Base-by-base conservation (phyloP, 2,329 filamentous ascomycete species). In the Colletotrichum orbiculare region DNA sequence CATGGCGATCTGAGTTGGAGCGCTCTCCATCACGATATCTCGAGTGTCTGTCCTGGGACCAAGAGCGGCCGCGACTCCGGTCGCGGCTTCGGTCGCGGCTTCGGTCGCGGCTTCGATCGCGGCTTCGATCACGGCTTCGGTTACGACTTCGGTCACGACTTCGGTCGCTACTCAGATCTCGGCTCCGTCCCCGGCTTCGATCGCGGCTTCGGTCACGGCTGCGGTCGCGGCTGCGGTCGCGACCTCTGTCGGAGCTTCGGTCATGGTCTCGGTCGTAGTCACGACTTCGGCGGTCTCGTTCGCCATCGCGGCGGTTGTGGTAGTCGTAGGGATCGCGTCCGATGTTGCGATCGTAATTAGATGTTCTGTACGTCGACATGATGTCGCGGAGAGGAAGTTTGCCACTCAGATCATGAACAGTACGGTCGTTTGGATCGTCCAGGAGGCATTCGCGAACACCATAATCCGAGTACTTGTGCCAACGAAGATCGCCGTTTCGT, bases 191-290 rank as follows among this genome's bases (percentile, higher is more conserved):
- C 17, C 17, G 17, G 17, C 17, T 17, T 39, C 54, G 34, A 15
- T 49, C 52, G 25, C n/a, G 7, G n/a, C 49, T 45, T 15, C 15
- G 15, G 15, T 15, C 15, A 43, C 33, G 38, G 12, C 33, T 48
- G 13, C 59, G 15, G 8, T 6, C 13, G 8, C 52, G 41, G 38
- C 74, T 60, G 3, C 64, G 60, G 43, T 64, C 70, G 37, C 72
- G 60, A 46, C 68, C 66, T 17, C 54, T 35, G 53, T 55, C 49
- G 8, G 34, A 11, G 2, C 52, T 47, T n/a, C 54, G 55, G 25
- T 49, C 53, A 9, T 42, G 38, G 41, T 65, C 53, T 17, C 49
- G 50, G 35, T 54, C 48, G 6, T 17, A 38, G 38, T 64, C 55
- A 10, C 54, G 48, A 17, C 42, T 48, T 25, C 39, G 54, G 10